These are phyloP conservation scores for Cucurbita moschata DNA, from an alignment of 306 rosid species.

Conservation along the genomic window DNA sequence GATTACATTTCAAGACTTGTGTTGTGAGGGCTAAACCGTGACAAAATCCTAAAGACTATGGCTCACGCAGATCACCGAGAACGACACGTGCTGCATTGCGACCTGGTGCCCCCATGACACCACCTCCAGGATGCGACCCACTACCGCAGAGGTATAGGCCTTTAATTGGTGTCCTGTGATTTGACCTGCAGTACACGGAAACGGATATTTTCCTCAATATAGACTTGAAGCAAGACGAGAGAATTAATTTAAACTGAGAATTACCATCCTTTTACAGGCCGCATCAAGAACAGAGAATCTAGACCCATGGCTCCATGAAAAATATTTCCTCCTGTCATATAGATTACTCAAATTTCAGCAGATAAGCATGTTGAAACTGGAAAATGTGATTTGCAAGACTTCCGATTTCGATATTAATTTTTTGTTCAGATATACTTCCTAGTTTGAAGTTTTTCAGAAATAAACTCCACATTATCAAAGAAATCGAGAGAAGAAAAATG, in stretches of 20 bases:
- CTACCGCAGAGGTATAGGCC: conserved; percentile 74
- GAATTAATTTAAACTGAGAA: background rate
- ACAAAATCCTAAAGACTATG: background rate
- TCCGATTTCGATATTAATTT: background rate
- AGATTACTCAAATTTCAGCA: background rate
- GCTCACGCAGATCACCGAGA: conserved; percentile 40
- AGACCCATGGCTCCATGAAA: conserved; percentile 91
- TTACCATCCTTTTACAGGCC: conserved; percentile 84
- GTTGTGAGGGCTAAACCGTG: background rate
- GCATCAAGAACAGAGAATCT: conserved; percentile 83
- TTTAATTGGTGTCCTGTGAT: conserved; percentile 53
- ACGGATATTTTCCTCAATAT: background rate
- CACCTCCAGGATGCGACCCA: conserved; percentile 94
- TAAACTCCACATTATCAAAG: background rate
- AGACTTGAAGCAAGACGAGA: background rate
- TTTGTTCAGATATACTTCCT: background rate
- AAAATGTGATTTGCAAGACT: background rate
- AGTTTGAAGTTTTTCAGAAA: background rate
- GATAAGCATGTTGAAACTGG: background rate
- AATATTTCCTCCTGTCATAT: conserved; percentile 60
- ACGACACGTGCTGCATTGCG: conserved; percentile 71
- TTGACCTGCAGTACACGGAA: conserved; percentile 36
- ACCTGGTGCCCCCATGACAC: conserved; percentile 94
- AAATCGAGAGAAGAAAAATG: background rate
- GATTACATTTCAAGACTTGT: background rate